A percentile compares a stretch with the other conserved stretches of the same genome.
Conservation (phyloP, 805 yeast genomes). For the Candida glaebosa region DNA sequence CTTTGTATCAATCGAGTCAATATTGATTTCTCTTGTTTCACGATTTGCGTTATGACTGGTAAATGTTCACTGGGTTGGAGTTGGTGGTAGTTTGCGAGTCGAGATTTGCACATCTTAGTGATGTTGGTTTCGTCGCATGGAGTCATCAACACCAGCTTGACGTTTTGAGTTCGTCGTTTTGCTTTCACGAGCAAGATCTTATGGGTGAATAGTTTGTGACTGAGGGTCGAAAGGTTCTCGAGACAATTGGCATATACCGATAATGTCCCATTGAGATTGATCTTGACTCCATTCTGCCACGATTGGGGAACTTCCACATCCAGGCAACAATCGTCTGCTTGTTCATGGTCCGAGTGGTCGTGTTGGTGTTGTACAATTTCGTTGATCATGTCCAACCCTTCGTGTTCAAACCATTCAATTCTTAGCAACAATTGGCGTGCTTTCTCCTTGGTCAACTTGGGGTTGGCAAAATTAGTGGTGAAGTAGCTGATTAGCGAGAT, state of each 20-base stretch:
- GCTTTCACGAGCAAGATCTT: constrained; percentile 18
- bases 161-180: constrained; percentile 17
- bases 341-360: constrained; percentile 10
- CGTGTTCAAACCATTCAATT: constrained; percentile 47
- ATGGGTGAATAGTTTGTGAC: constrained; percentile 22
- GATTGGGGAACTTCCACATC: constrained; percentile 25
- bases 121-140: constrained; percentile 11
- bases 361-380: constrained; percentile 15
- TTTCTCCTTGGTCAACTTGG: constrained; percentile 21
- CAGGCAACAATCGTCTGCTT: constrained; percentile 8
- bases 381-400: constrained; percentile 39
- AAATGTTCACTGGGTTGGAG: constrained; percentile 8
- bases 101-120: constrained; percentile 23
- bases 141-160: constrained; percentile 17
- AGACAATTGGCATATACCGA: constrained; percentile 43
- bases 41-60: constrained; percentile 14
- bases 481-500: constrained; percentile 53
- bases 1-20: constrained; percentile 15
- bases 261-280: constrained; percentile 41
- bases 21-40: constrained; percentile 25
- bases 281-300: constrained; percentile 44
- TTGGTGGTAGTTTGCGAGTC: constrained; percentile 18
- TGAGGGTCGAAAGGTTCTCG: constrained; percentile 23
- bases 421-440: constrained; percentile 31
- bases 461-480: constrained; percentile 12